phyloP scores from a whole-genome alignment of 306 rosid species.

The Rosa chinensis region DNA sequence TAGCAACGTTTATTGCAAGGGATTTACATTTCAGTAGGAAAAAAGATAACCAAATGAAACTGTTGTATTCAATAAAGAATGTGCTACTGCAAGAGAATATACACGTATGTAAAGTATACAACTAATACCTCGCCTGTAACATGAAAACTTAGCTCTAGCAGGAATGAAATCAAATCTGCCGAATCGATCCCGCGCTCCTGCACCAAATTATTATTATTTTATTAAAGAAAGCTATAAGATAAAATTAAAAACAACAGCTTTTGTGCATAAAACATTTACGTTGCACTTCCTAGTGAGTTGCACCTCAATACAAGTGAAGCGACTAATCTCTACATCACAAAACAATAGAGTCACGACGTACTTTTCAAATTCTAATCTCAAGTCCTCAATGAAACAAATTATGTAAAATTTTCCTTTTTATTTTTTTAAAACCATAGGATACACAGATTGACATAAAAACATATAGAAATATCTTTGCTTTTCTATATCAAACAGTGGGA shows the following conservation, averaged over 20 bases:
- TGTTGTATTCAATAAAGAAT: slow-evolving; percentile 12
- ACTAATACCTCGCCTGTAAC: slow-evolving; percentile 83
- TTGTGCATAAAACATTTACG: slow-evolving; percentile 6
- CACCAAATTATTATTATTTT: slow-evolving; percentile 20
- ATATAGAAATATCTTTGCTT: background rate
- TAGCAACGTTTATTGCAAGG: background rate
- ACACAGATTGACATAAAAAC: background rate
- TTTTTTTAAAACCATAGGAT: background rate
- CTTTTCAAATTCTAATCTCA: background rate
- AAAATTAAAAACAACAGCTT: slow-evolving; percentile 23
- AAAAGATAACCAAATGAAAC: slow-evolving; percentile 17
- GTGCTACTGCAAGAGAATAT: slow-evolving; percentile 14
- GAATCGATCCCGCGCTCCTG: slow-evolving; percentile 89
- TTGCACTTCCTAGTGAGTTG: background rate
- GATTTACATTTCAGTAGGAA: background rate
- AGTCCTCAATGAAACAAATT: background rate
- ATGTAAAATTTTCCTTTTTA: background rate
- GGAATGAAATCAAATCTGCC: slow-evolving; percentile 83
- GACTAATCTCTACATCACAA: background rate
- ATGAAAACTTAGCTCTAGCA: slow-evolving; percentile 97
- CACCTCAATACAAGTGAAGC: background rate
- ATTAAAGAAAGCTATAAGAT: slow-evolving; percentile 14
- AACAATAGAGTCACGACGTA: background rate
- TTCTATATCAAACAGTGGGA: background rate
- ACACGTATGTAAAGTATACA: slow-evolving; percentile 14